Conservation (phyloP, 202 grass and related monocot species). For the Schoenoplectus tabernaemontani region DNA sequence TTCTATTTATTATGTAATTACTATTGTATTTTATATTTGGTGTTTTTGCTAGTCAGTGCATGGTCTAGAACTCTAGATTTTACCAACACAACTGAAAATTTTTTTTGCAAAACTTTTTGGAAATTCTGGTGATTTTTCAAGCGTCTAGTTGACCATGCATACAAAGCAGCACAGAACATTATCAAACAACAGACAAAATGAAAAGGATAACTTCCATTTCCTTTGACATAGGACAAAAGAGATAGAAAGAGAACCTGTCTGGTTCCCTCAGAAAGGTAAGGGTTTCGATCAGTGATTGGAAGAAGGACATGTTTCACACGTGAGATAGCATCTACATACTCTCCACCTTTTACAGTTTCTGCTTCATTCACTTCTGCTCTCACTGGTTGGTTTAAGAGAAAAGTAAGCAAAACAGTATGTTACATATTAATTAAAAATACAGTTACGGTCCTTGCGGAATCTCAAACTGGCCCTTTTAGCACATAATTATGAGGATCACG, state of each 20-base stretch:
- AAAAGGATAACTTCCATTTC: neutral
- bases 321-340: constrained; percentile 58
- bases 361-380: constrained; percentile 70
- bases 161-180: neutral
- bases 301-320: constrained; percentile 85
- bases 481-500: neutral
- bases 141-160: neutral
- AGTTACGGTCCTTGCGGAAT: too few species aligned
- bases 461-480: neutral
- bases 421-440: too few species aligned
- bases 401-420: constrained; percentile 4
- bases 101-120: too few species aligned
- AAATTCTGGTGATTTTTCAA: neutral
- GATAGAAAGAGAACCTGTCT: constrained; percentile 47
- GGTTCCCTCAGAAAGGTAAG: constrained; percentile 97
- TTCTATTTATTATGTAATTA: too few species aligned
- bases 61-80: too few species aligned
- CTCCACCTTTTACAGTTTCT: constrained; percentile 35
- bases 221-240: neutral
- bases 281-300: constrained; percentile 83
- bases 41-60: too few species aligned
- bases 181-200: neutral
- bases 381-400: constrained; percentile 36
- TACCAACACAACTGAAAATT: too few species aligned
- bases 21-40: too few species aligned